Evolutionary conservation across 257 asterid genomes (phyloP), one percentile per base, ranked within the genome.

Genomic region (Capsicum rhomboideum): DNA sequence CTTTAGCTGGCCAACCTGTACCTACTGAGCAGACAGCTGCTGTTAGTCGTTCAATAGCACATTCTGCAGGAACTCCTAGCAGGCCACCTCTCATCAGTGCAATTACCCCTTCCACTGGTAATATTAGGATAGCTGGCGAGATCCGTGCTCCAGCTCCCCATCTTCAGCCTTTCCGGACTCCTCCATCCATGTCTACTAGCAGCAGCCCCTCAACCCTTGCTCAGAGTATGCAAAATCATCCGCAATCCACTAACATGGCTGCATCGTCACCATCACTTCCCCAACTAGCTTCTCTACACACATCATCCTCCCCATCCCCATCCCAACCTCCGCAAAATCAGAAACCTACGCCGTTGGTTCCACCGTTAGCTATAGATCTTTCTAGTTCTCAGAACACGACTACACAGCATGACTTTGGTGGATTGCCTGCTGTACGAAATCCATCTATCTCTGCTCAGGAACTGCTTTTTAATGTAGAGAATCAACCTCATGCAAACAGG

Each of bases 21-120:
- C n/a, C 84, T 26, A 75, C 37, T 85, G 94, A 86, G 80, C 89
- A 68, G 56, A 85, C 59, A 72, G 79, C 89, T 12, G 31, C 86
- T 67, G 86, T 83, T 84, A 90, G 81, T 29, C 90, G 53, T 69
- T 29, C 90, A 46, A 44, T 90, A 49, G 86, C 91, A 72, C 91
- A 52, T 79, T 82, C 63, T 82, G 80, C 94, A n/a, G 85, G 88
- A 79, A 18, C 83, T 50, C 83, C 89, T 31, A 40, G 91, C 69
- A 89, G 96, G 74, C 96, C 98, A 6, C 98, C 92, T 14, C 84
- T 82, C 86, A 92, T 95, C 66, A 68, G 89, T 77, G 85, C 92
- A 84, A 83, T 93, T 49, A 88, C 90, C 54, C 93, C 90, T 84
- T 63, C 83, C 13, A 67, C 77, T 1, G 67, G 85, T 68, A 86